Evolutionary conservation across 345 rosid genomes (phyloP).

Genomic region (Noccaea caerulescens): DNA sequence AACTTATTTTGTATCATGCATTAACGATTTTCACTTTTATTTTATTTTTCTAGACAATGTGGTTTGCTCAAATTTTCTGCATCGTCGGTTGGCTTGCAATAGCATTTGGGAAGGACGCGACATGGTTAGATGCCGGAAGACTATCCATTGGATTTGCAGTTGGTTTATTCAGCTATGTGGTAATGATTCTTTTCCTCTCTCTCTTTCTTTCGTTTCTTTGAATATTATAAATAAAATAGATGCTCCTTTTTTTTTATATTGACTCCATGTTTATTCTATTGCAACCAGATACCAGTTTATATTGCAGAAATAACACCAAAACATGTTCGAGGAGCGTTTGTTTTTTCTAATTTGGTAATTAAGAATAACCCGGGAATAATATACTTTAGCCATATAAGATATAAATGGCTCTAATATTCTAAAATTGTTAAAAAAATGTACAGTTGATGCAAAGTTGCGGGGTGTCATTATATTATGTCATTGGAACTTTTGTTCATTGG

Average conservation of each 20-base stretch:
- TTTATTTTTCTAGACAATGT: constrained; percentile 12
- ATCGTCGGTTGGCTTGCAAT: constrained; percentile 42
- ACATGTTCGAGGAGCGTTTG: constrained; percentile 47
- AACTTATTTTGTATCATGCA: no score
- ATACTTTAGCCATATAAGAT: background rate
- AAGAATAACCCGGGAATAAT: background rate
- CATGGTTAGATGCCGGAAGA: constrained; percentile 53
- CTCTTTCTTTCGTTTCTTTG: background rate
- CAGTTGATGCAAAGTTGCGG: constrained; percentile 49
- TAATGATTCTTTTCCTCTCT: constrained; percentile 16
- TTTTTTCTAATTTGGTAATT: constrained; percentile 47
- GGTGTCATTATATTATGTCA: constrained; percentile 37
- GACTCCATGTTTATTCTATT: background rate
- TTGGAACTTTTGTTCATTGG: constrained; percentile 47
- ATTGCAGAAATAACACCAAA: constrained; percentile 49
- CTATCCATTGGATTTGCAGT: constrained; percentile 47
- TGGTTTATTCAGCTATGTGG: constrained; percentile 52
- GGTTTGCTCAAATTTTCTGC: constrained; percentile 36
- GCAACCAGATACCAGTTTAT: constrained; percentile 44
- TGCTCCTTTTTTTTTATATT: background rate
- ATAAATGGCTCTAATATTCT: constrained; percentile 11
- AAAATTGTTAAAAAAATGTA: background rate
- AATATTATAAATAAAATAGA: background rate
- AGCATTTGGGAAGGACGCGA: constrained; percentile 38
- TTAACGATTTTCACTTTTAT: no score